A percentile compares a stretch with the other conserved stretches of the same genome.
Conservation (phyloP, 2,329 filamentous ascomycete genomes). For the Gaeumannomyces sp. region DNA sequence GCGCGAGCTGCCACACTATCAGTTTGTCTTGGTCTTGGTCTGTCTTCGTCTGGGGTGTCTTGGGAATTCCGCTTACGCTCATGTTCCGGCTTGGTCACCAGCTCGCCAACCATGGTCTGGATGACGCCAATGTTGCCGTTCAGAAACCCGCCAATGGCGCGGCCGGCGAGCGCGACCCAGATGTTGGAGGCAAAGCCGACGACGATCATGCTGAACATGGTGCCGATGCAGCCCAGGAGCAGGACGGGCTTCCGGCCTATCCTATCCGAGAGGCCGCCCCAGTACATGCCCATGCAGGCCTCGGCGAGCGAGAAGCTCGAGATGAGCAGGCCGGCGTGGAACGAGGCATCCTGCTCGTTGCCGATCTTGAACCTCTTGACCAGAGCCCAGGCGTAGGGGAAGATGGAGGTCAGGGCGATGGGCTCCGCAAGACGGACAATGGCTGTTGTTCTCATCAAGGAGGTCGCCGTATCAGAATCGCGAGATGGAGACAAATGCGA, state of each 20-base stretch:
- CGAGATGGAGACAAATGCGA: background rate
- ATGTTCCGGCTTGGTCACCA: constrained; percentile 77
- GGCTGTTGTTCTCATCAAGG: constrained; percentile 41
- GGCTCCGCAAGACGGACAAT: constrained; percentile 90
- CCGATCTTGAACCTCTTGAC: constrained; percentile 71
- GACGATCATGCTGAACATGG: constrained; percentile 73
- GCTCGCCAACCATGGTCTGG: constrained; percentile 86
- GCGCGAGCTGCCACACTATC: constrained; percentile 57
- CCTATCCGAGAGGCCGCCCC: constrained; percentile 76
- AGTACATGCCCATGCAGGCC: constrained; percentile 78
- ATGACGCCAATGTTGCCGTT: constrained; percentile 92
- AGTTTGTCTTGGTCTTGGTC: background rate
- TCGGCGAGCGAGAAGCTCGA: constrained; percentile 81
- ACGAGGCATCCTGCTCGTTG: constrained; percentile 68
- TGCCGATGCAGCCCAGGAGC: constrained; percentile 73
- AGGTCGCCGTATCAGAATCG: background rate
- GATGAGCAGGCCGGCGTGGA: constrained; percentile 82
- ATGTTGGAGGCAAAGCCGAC: constrained; percentile 80
- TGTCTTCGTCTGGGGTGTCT: background rate
- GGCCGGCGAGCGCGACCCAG: constrained; percentile 72
- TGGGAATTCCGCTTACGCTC: constrained; percentile 58
- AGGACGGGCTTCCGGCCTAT: constrained; percentile 82
- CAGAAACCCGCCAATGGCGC: constrained; percentile 71
- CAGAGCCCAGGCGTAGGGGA: constrained; percentile 83
- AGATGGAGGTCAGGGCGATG: constrained; percentile 88